Base-by-base conservation (phyloP, 2,329 filamentous ascomycete species). In the Cylindrodendrum hubeiense region DNA sequence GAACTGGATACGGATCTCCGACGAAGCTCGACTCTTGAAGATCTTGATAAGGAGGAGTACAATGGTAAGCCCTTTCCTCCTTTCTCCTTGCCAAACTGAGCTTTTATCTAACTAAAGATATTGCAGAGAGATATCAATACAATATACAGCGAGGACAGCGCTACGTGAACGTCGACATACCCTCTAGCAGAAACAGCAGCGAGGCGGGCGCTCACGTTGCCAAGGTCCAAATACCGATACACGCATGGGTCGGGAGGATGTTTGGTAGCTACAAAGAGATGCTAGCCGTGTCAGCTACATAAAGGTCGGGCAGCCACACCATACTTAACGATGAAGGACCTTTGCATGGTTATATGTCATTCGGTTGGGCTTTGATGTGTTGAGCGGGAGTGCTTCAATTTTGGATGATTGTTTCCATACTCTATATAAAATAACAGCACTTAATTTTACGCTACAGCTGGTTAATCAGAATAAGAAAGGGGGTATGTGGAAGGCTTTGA, bases 241-340 rank as follows among this genome's bases (percentile, higher is more conserved):
- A 30, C 10, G 52, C 52, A 17, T 55, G 52, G 52, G 39, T 55
- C n/a, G 52, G 52, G 3, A 39, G 52, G 17, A 22, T 46, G 21
- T 55, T 55, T 55, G 52, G 52, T 5, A 9, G 19, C 8, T 55
- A 55, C 39, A 55, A 33, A 15, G 37, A 55, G 43, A 55, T 55
- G 52, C 43, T 39, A n/a, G 39, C 52, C 1, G 39, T 55, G n/a
- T 39, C 17, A 19, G 37, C 37, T 3, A 39, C 37, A 19, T 39
- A 7, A 39, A 3, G 2, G 12, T 30, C 28, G 9, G 9, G 12
- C 4, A 3, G 28, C 28, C 28, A 30, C 8, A 12, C 4, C 9
- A 12, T 30, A 12, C n/a, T n/a, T n/a, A n/a, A n/a, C n/a, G n/a
- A n/a, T n/a, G n/a, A n/a, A n/a, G n/a, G n/a, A n/a, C n/a, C n/a